Conservation (phyloP, 2,329 filamentous ascomycete genomes). For the Albifimbria verrucaria region DNA sequence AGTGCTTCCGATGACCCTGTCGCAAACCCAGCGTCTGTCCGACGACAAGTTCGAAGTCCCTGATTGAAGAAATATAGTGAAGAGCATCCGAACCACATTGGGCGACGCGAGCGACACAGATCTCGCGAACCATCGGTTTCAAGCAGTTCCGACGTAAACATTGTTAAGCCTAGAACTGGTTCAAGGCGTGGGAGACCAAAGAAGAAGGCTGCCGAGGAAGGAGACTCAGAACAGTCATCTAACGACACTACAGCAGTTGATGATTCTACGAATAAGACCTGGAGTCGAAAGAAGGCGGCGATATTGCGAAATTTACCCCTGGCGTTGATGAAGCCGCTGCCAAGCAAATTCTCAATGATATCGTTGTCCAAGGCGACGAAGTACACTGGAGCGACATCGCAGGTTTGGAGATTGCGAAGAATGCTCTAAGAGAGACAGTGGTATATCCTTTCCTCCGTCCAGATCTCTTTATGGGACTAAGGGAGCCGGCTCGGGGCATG, state of each 20-base stretch:
- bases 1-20: slow-evolving; percentile 9
- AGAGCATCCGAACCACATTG: slow-evolving; percentile 13
- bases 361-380: slow-evolving; percentile 89
- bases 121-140: slow-evolving; percentile 18
- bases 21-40: slow-evolving; percentile 13
- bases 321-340: slow-evolving; percentile 81
- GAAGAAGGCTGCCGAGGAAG: slow-evolving; percentile 31
- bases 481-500: slow-evolving; percentile 93
- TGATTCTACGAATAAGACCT: slow-evolving; percentile 26
- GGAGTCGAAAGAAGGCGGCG: slow-evolving; percentile 59
- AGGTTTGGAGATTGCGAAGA: slow-evolving; percentile 85
- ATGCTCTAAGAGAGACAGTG: slow-evolving; percentile 88
- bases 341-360: slow-evolving; percentile 91
- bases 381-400: slow-evolving; percentile 95
- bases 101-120: slow-evolving; percentile 15
- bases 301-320: slow-evolving; percentile 76
- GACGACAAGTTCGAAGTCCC: slow-evolving; percentile 3
- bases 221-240: slow-evolving; percentile 44
- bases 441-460: slow-evolving; percentile 95
- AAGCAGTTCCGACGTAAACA: slow-evolving; percentile 22
- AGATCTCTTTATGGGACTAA: slow-evolving; percentile 91
- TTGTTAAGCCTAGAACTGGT: slow-evolving; percentile 18
- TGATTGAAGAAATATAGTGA: background rate
- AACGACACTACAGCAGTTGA: slow-evolving; percentile 34
- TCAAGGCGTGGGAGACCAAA: slow-evolving; percentile 26